Evolutionary conservation across 2,329 filamentous ascomycete genomes (phyloP).

Genomic region (Cladosporium sp.): DNA sequence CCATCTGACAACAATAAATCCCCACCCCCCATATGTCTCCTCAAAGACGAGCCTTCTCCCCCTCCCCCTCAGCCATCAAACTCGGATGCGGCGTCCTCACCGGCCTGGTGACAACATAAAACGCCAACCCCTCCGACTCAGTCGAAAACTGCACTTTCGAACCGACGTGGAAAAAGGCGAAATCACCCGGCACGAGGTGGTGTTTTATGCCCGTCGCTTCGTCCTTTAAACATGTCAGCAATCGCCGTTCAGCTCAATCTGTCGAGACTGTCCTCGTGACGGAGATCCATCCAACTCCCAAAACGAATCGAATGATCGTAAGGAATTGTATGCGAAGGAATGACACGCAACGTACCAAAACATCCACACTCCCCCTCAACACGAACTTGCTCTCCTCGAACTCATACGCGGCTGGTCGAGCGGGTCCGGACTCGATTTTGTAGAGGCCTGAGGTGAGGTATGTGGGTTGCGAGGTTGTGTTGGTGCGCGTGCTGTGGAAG

Average conservation of each 20-base stretch:
- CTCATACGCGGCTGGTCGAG: slow-evolving; percentile 14
- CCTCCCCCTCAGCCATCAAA: too few species aligned
- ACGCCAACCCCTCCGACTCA: slow-evolving; percentile 18
- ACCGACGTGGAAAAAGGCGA: slow-evolving; percentile 21
- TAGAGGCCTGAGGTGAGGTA: slow-evolving; percentile 21
- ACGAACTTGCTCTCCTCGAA: slow-evolving; percentile 23
- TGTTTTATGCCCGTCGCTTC: slow-evolving; percentile 20
- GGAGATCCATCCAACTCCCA: too few species aligned
- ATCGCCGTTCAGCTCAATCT: too few species aligned
- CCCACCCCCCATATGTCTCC: not conserved
- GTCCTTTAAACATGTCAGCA: slow-evolving; percentile 11
- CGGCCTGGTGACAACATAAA: slow-evolving; percentile 20
- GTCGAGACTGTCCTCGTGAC: too few species aligned
- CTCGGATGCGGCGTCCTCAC: slow-evolving; percentile 17
- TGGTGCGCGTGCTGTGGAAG: slow-evolving; percentile 21
- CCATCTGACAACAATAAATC: too few species aligned
- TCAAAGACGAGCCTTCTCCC: slow-evolving; percentile 13
- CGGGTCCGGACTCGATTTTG: slow-evolving; percentile 19
- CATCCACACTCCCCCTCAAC: slow-evolving; percentile 20
- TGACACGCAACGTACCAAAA: slow-evolving; percentile 14
- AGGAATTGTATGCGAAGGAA: too few species aligned
- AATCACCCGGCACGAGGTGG: slow-evolving; percentile 19
- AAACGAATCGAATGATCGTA: too few species aligned
- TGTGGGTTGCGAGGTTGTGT: slow-evolving; percentile 16
- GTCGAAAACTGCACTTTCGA: slow-evolving; percentile 20